Evolutionary conservation across 768 basidiomycete genomes (phyloP).

Genomic region (Boletus sp.): DNA sequence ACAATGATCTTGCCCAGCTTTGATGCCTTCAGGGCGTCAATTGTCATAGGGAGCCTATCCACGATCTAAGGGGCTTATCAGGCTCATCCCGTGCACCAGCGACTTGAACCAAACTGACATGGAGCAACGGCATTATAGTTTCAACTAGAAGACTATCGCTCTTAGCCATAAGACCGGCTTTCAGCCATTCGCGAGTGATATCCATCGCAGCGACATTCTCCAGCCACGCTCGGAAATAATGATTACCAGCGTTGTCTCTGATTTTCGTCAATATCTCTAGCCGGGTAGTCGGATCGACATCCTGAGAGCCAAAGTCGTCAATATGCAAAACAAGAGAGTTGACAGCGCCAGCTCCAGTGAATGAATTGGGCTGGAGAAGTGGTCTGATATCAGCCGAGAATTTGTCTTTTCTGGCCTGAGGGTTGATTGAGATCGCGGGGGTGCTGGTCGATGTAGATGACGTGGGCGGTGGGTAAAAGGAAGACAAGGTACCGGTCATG

Average conservation of each 20-base stretch:
- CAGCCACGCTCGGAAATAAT: conserved; percentile 85
- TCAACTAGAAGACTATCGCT: conserved; percentile 57
- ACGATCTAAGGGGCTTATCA: conserved; percentile 52
- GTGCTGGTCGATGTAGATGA: conserved; percentile 29
- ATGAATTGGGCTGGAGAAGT: conserved; percentile 54
- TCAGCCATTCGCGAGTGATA: conserved; percentile 80
- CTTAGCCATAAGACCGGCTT: conserved; percentile 59
- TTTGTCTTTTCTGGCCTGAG: conserved; percentile 54
- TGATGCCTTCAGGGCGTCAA: conserved; percentile 65
- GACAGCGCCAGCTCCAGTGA: conserved; percentile 71
- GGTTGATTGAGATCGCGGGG: conserved; percentile 35
- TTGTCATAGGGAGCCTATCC: conserved; percentile 75
- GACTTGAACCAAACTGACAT: conserved; percentile 54
- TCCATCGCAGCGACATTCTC: conserved; percentile 76
- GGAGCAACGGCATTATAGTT: conserved; percentile 83
- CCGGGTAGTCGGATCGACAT: conserved; percentile 64
- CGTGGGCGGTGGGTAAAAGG: conserved; percentile 38
- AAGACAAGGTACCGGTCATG: conserved; percentile 34
- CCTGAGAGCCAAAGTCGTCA: conserved; percentile 55
- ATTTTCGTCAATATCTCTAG: conserved; percentile 78
- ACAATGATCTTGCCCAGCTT: conserved; percentile 81
- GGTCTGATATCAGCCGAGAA: conserved; percentile 55
- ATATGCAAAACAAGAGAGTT: conserved; percentile 57
- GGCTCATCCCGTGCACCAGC: conserved; percentile 8
- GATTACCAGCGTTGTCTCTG: conserved; percentile 79